Conservation (phyloP, 73 alveolate species). For the Uronychia binucleata region DNA sequence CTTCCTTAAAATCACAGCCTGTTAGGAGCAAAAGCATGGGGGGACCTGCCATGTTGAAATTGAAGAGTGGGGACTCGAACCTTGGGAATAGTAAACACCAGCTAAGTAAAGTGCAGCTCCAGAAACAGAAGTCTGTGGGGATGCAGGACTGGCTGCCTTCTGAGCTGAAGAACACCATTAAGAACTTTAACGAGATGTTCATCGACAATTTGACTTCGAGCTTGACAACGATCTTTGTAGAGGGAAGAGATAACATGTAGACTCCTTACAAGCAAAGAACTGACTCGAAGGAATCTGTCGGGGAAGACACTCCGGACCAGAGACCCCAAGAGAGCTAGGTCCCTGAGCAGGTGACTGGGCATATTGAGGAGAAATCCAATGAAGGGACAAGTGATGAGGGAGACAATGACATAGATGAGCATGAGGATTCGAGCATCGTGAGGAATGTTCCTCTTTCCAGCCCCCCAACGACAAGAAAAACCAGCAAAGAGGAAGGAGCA, state of each 20-base stretch:
- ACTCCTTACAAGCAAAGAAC: too few species aligned
- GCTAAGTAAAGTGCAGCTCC: too few species aligned
- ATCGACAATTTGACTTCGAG: conserved; percentile 17
- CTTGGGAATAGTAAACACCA: too few species aligned
- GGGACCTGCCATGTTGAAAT: too few species aligned
- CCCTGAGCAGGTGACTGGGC: not conserved
- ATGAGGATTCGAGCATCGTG: too few species aligned
- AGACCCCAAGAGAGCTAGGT: not conserved
- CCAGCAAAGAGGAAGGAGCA: conserved; percentile 14
- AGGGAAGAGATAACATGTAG: not conserved
- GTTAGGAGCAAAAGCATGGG: too few species aligned
- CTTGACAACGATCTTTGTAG: conserved; percentile 24
- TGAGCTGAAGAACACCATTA: conserved; percentile 36
- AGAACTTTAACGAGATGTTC: conserved; percentile 41
- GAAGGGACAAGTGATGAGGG: not conserved
- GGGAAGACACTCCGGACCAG: not conserved
- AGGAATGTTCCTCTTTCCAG: too few species aligned
- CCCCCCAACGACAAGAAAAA: not conserved
- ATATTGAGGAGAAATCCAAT: not conserved
- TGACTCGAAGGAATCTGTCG: conserved; percentile 10
- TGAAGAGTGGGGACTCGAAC: too few species aligned
- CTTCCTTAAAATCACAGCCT: too few species aligned
- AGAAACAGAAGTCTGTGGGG: too few species aligned
- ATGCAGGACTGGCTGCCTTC: conserved; percentile 43
- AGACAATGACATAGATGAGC: too few species aligned